These are phyloP conservation scores for Ophiostoma piceae DNA, from an alignment of 2,329 filamentous ascomycete species.

Conservation along the genomic window DNA sequence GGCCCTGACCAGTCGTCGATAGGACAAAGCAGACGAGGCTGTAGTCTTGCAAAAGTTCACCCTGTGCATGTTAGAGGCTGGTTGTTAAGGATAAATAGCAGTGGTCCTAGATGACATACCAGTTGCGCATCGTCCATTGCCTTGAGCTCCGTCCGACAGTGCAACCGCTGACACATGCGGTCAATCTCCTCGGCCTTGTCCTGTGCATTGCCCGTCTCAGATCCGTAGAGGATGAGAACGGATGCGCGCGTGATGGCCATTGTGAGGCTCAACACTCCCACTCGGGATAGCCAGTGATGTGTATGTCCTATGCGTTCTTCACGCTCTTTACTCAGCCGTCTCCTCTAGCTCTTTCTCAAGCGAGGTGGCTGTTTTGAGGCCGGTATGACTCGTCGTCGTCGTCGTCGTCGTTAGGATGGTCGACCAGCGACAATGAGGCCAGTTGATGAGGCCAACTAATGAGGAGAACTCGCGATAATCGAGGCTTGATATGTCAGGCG, in stretches of 20 bases:
- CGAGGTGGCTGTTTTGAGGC: not conserved
- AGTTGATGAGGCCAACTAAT: too few relatives aligned
- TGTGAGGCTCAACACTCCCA: not conserved
- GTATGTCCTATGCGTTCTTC: not conserved
- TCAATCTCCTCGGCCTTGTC: constrained; percentile 85
- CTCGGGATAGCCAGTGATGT: not conserved
- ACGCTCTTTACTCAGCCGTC: not conserved
- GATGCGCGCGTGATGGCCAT: constrained; percentile 15
- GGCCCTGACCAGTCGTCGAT: constrained; percentile 91
- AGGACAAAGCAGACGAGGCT: constrained; percentile 70
- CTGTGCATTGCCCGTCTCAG: constrained; percentile 90
- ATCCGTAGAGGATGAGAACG: constrained; percentile 77
- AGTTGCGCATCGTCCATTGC: constrained; percentile 73
- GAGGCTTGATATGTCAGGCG: not conserved
- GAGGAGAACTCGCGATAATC: not conserved
- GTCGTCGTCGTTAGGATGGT: not conserved
- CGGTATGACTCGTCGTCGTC: not conserved
- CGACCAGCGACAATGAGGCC: not conserved
- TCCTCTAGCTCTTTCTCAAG: not conserved
- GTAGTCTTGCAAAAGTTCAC: constrained; percentile 43
- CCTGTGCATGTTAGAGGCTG: constrained; percentile 33
- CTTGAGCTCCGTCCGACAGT: constrained; percentile 68
- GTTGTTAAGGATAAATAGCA: not conserved
- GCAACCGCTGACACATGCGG: constrained; percentile 66
- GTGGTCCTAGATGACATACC: constrained; percentile 47